phyloP scores from a whole-genome alignment of 2,329 filamentous ascomycete species.

The Trichoderma cornu-damae region DNA sequence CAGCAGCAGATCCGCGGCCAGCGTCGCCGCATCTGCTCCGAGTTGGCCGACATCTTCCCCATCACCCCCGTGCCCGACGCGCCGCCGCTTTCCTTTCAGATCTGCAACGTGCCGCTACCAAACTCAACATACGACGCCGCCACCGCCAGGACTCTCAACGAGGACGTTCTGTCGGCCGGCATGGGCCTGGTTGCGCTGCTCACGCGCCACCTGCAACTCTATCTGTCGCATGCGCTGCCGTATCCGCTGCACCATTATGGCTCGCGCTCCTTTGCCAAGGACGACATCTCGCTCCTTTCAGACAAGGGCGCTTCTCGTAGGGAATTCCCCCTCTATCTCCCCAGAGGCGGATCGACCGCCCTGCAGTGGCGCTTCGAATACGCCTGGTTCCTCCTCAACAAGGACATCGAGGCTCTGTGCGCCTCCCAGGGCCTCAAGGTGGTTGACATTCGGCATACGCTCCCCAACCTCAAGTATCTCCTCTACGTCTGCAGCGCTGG shows the following conservation, averaged over 20 bases:
- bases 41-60: slow-evolving; percentile 71
- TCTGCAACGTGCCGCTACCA: slow-evolving; percentile 71
- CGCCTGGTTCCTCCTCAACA: slow-evolving; percentile 93
- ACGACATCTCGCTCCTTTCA: slow-evolving; percentile 60
- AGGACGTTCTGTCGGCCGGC: slow-evolving; percentile 72
- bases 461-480: slow-evolving; percentile 91
- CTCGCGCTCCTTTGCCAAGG: slow-evolving; percentile 69
- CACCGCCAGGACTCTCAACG: slow-evolving; percentile 45
- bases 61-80: slow-evolving; percentile 59
- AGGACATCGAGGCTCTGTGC: slow-evolving; percentile 74
- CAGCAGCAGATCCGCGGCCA: slow-evolving; percentile 73
- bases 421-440: slow-evolving; percentile 66
- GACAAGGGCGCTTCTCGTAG: slow-evolving; percentile 49
- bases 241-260: slow-evolving; percentile 71
- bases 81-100: slow-evolving; percentile 72
- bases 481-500: slow-evolving; percentile 85
- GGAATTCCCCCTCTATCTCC: slow-evolving; percentile 74
- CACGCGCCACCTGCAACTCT: slow-evolving; percentile 71
- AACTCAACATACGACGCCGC: slow-evolving; percentile 67
- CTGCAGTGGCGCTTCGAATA: slow-evolving; percentile 93
- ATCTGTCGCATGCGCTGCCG: slow-evolving; percentile 70
- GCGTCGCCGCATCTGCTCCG: slow-evolving; percentile 79
- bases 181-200: slow-evolving; percentile 76
- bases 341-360: slow-evolving; percentile 54
- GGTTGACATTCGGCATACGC: slow-evolving; percentile 83